phyloP scores from a whole-genome alignment of 1,139 yeast genomes.

The Debaryomycetaceae sp. region DNA sequence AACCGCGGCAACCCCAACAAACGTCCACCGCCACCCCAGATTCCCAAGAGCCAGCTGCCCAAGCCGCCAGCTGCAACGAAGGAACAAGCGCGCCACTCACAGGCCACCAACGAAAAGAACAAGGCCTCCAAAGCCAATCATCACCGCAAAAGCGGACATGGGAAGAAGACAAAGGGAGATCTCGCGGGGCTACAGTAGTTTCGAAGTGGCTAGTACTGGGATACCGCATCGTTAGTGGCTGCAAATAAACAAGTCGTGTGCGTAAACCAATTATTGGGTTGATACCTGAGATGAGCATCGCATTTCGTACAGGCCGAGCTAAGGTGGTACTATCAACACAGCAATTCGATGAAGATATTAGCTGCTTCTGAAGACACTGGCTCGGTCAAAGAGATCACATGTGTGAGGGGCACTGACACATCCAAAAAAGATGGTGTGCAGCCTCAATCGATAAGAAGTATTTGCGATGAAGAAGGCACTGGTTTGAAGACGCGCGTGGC shows the following conservation, averaged over 20 bases:
- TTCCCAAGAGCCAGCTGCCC: slow-evolving; percentile 6
- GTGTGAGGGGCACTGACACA: slow-evolving; percentile 63
- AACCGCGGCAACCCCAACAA: slow-evolving; percentile 7
- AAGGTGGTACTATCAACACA: neutral
- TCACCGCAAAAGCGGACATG: slow-evolving; percentile 58
- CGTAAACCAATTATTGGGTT: too few species aligned
- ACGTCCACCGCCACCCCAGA: slow-evolving; percentile 2
- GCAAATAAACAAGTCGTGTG: too few species aligned
- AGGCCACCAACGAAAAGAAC: slow-evolving; percentile 48
- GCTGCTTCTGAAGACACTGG: slow-evolving; percentile 58
- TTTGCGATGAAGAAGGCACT: slow-evolving; percentile 31
- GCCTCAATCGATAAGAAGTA: slow-evolving; percentile 43
- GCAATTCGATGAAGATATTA: slow-evolving; percentile 41
- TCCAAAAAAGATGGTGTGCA: slow-evolving; percentile 56
- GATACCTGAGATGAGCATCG: slow-evolving; percentile 4
- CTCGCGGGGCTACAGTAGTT: slow-evolving; percentile 4
- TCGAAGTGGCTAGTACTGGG: too few species aligned
- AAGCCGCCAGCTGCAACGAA: slow-evolving; percentile 15
- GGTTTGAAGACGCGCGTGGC: slow-evolving; percentile 23
- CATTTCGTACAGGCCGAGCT: slow-evolving; percentile 3
- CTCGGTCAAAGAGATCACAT: slow-evolving; percentile 50
- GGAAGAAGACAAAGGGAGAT: slow-evolving; percentile 34
- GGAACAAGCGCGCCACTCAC: slow-evolving; percentile 18
- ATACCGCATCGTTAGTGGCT: too few species aligned
- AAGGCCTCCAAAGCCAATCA: slow-evolving; percentile 60